Evolutionary conservation across 2,329 filamentous ascomycete genomes (phyloP), one percentile per base, ranked within the genome.

Genomic region (Microsporum canis): DNA sequence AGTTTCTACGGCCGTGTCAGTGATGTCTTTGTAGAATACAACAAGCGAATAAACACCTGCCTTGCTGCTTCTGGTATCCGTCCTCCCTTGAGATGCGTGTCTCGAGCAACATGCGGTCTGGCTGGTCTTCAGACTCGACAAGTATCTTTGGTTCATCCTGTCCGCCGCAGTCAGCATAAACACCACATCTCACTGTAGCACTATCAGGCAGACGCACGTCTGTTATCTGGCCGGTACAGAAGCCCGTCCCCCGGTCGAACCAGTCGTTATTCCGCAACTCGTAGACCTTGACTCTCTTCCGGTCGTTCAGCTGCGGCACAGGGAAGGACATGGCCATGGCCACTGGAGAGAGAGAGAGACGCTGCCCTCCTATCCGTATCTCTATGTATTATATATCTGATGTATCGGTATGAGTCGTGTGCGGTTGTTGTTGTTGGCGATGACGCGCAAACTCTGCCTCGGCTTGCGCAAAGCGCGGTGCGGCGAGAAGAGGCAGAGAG

Each of bases 201-300:
- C 55, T 8, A 36, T 31, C 5, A 17, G 6, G 33, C 2, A 23
- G 12, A 7, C 88, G 74, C 83, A 94, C 88, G 73, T 85, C 82
- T 65, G 86, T 77, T 66, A 88, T 83, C 66, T 85, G 82, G 56
- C 91, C 91, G 63, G 85, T 89, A 75, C 94, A 97, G 75, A 96
- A 96, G 65, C 94, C 94, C 56, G 94, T 99, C 66, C 94, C 94
- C 71, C 92, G 84, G 77, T 99, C 94, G 73, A 92, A 96, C 94
- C 94, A 99, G 84, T 97, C 94, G 82, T 95, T 96, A 78, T 96
- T 91, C 75, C 89, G 90, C 70, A 99, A 83, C 80, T 97, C 94
- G 76, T 99, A 99, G 73, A 99, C 94, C 81, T 99, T 99, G 76
- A 97, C 94, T 81, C 94, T 72, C 70, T 78, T 79, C 70, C 76